Evolutionary conservation across 352 stramenopile genomes (phyloP), one percentile per base, ranked within the genome.

Genomic region (Phytophthora melonis): DNA sequence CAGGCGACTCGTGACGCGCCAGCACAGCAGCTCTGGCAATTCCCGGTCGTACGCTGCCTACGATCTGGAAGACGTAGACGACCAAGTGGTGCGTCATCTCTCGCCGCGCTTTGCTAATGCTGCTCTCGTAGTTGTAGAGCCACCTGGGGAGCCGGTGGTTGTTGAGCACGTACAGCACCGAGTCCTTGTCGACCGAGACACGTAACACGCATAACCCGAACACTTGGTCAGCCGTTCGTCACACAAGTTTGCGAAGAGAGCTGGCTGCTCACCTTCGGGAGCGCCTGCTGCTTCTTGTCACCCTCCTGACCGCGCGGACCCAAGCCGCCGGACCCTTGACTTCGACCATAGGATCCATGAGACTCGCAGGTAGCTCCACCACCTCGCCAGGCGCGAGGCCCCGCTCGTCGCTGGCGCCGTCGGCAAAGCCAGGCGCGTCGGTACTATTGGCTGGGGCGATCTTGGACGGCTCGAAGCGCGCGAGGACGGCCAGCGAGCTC

Each of bases 71-170:
- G 10, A 89, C 71, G 47, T 89, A 89, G 10, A 74, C 72, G 10
- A 71, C 74, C 54, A 89, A 45, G 19, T 80, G 70, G 50, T 89
- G 82, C 13, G 72, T 77, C 79, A 87, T 84, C 45, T 83, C 75
- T 53, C 79, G 82, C 57, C 86, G 75, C 18, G 55, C 79, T 52
- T 79, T 73, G 7, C 75, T 89, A 23, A 79, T 60, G 50, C 78
- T 83, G 36, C 79, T 87, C 53, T 86, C 73, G 63, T 87, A 89
- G 50, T 66, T 80, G 69, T 89, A 89, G 45, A 81, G 74, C 82
- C 82, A 89, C 45, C 79, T 83, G n/a, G 79, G 79, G 52, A 81
- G 85, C 19, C 72, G 78, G 34, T 85, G 73, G 30, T 89, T 86
- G 72, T 89, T 89, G 41, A 89, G 66, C 45, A 86, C 74, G 56